Evolutionary conservation across 2,329 filamentous ascomycete genomes (phyloP).

Genomic region (Coniochaeta hoffmannii): DNA sequence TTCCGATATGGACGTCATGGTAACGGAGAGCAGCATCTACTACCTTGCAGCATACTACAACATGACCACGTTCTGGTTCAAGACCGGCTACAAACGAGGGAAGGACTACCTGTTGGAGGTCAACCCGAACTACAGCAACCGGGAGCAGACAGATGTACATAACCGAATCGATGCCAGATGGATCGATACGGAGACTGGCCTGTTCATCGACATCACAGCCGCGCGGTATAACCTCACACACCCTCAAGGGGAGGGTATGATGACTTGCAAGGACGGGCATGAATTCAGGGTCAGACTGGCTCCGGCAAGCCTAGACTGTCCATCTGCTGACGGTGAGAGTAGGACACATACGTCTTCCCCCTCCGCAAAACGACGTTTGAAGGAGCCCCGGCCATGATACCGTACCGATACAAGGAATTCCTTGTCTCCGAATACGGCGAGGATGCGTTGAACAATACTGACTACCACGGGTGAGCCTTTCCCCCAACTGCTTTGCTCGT

Average conservation of each 20-base stretch:
- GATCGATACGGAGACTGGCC: constrained; percentile 37
- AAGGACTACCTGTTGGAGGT: constrained; percentile 42
- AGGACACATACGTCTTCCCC: constrained; percentile 58
- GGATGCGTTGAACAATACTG: constrained; percentile 40
- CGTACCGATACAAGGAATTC: constrained; percentile 52
- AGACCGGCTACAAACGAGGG: constrained; percentile 21
- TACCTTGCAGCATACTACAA: constrained; percentile 63
- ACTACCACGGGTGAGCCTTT: constrained; percentile 43
- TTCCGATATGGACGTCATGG: constrained; percentile 68
- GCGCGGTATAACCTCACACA: constrained; percentile 40
- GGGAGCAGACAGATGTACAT: constrained; percentile 27
- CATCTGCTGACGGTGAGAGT: constrained; percentile 3
- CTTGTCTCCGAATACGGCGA: constrained; percentile 50
- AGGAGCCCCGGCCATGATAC: constrained; percentile 58
- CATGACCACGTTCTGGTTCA: constrained; percentile 38
- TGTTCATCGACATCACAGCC: constrained; percentile 45
- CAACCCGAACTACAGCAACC: constrained; percentile 33
- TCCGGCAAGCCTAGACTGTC: neutral
- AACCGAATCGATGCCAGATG: constrained; percentile 42
- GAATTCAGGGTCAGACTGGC: constrained; percentile 32
- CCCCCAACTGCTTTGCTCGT: neutral
- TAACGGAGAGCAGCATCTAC: constrained; percentile 57
- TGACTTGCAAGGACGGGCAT: constrained; percentile 44
- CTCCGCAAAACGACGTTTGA: constrained; percentile 64
- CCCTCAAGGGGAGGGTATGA: constrained; percentile 32